phyloP scores from a whole-genome alignment of 345 rosid genomes.

The Eucalyptus virginea region DNA sequence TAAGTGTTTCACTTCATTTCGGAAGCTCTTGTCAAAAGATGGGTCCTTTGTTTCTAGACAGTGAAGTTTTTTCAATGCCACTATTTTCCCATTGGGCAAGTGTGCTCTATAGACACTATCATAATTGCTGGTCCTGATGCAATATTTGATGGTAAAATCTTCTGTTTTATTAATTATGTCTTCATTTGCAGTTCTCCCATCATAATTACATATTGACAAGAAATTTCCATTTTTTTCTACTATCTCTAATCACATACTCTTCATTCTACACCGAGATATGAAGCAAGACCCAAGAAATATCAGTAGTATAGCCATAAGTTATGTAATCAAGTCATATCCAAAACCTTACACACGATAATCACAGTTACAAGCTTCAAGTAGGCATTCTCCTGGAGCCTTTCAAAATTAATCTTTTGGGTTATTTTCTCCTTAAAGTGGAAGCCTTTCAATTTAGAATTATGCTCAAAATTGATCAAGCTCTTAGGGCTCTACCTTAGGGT shows the following conservation, averaged over 20 bases:
- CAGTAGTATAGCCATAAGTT: too few species aligned
- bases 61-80: constrained; percentile 6
- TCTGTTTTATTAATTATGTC: constrained; percentile 1
- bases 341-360: background rate
- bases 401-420: too few species aligned
- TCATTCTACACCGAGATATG: too few species aligned
- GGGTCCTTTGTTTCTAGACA: background rate
- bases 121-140: constrained; percentile 7
- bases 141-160: constrained; percentile 1
- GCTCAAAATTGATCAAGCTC: too few species aligned
- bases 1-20: background rate
- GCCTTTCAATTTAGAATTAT: too few species aligned
- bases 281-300: background rate
- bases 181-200: constrained; percentile 1
- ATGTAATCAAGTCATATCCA: background rate
- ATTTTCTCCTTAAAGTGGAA: too few species aligned
- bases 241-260: background rate
- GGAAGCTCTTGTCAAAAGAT: background rate
- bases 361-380: too few species aligned
- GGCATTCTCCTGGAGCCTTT: too few species aligned
- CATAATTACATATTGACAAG: background rate
- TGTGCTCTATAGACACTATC: constrained; percentile 15
- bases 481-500: too few species aligned
- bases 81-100: background rate
- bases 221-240: background rate